These are phyloP conservation scores for Zygosaccharomyces siamensis DNA, from an alignment of 805 yeast genomes.

Conservation along the genomic window DNA sequence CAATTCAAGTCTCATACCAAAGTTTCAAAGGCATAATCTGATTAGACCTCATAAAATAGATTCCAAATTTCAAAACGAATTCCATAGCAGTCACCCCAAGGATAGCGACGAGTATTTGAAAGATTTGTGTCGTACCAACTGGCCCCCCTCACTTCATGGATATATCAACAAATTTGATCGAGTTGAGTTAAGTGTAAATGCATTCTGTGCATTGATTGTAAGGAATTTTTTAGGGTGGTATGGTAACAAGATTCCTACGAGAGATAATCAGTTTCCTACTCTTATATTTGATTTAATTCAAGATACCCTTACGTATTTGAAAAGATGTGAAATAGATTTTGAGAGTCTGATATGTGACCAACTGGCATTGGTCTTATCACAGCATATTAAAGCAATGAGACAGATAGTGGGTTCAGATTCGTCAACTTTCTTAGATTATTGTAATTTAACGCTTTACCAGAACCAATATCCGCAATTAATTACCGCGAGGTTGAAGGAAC, in stretches of 20 bases:
- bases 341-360: slow-evolving; percentile 25
- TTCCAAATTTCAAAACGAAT: slow-evolving; percentile 15
- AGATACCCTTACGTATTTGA: slow-evolving; percentile 8
- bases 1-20: slow-evolving; percentile 28
- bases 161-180: slow-evolving; percentile 11
- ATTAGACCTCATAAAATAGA: slow-evolving; percentile 5
- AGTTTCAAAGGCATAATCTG: slow-evolving; percentile 23
- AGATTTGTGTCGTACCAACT: slow-evolving; percentile 26
- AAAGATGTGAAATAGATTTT: slow-evolving; percentile 7
- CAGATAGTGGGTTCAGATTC: neutral
- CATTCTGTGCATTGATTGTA: slow-evolving; percentile 25
- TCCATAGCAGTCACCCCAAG: slow-evolving; percentile 16
- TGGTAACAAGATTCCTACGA: slow-evolving; percentile 29
- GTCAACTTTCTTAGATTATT: slow-evolving; percentile 10
- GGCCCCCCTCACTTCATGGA: slow-evolving; percentile 19
- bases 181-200: slow-evolving; percentile 20
- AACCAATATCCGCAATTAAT: slow-evolving; percentile 19
- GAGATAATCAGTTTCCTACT: slow-evolving; percentile 21
- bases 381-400: slow-evolving; percentile 17
- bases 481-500: slow-evolving; percentile 10
- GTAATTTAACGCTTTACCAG: slow-evolving; percentile 12
- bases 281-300: slow-evolving; percentile 19
- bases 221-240: slow-evolving; percentile 33
- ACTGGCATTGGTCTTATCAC: slow-evolving; percentile 23
- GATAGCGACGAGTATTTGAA: slow-evolving; percentile 25